These are phyloP conservation scores for Mycena haematopus DNA, from an alignment of 768 basidiomycete species.

Conservation along the genomic window DNA sequence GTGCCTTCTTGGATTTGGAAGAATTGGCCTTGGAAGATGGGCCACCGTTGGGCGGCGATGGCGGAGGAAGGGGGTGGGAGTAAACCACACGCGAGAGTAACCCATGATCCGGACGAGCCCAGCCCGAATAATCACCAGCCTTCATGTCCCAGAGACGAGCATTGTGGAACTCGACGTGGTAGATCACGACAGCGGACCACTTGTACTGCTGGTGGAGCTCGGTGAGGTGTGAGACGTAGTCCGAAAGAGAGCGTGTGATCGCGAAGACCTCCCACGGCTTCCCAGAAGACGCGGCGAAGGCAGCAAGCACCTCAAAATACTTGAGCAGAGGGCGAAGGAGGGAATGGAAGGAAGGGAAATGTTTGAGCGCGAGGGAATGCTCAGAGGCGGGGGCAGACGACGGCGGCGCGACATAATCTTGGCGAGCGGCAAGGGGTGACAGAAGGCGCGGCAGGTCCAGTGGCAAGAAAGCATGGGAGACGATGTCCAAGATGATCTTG, in stretches of 20 bases:
- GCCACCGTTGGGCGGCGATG: background rate
- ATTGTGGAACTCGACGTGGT: constrained; percentile 16
- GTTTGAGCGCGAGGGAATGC: constrained; percentile 12
- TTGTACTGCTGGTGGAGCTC: constrained; percentile 25
- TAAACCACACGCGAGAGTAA: background rate
- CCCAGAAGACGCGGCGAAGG: constrained; percentile 16
- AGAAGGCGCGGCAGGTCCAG: constrained; percentile 11
- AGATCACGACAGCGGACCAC: constrained; percentile 27
- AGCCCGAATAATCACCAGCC: constrained; percentile 21
- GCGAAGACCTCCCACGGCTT: constrained; percentile 13
- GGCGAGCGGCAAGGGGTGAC: constrained; percentile 7
- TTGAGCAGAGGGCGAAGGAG: constrained; percentile 9
- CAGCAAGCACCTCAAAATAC: constrained; percentile 15
- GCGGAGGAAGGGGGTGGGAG: background rate
- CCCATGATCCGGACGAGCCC: constrained; percentile 8
- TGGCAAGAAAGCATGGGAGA: constrained; percentile 11
- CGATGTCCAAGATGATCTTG: constrained; percentile 18
- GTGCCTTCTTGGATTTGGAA: constrained; percentile 8
- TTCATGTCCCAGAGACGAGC: constrained; percentile 24
- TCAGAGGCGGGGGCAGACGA: constrained; percentile 5
- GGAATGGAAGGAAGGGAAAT: constrained; percentile 17
- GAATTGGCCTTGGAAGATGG: background rate
- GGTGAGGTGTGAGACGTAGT: constrained; percentile 20
- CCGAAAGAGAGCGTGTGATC: background rate
- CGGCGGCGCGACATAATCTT: constrained; percentile 8